These are phyloP conservation scores for Elsinoe perseae DNA, from an alignment of 2,329 filamentous ascomycete species.

Conservation along the genomic window DNA sequence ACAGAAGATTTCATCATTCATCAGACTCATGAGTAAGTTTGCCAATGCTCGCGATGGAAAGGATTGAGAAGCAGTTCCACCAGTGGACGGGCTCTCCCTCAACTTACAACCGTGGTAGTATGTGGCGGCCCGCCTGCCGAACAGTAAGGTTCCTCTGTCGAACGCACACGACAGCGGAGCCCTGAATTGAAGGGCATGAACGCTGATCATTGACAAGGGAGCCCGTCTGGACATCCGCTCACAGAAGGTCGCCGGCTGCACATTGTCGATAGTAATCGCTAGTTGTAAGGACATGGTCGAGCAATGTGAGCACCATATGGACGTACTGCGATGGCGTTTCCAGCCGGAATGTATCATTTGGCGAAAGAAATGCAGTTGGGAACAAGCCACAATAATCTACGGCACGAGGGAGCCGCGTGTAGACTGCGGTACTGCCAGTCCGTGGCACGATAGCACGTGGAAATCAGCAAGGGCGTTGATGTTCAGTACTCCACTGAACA, in stretches of 20 bases:
- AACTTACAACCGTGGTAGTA: background rate
- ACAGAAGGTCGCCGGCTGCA: background rate
- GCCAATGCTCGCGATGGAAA: background rate
- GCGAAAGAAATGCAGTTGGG: background rate
- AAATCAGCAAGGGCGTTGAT: slow-evolving; percentile 6
- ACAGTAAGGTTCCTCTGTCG: background rate
- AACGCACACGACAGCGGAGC: background rate
- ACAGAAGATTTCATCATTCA: background rate
- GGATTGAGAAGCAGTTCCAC: background rate
- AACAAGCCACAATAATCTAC: slow-evolving; percentile 12
- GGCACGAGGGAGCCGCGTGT: slow-evolving; percentile 4
- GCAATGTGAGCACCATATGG: no score
- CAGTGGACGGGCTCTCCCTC: background rate
- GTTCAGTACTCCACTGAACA: background rate
- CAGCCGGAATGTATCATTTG: slow-evolving; percentile 2
- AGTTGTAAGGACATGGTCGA: background rate
- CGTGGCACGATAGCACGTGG: slow-evolving; percentile 14
- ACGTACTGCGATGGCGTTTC: background rate
- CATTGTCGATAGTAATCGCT: background rate
- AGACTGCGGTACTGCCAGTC: background rate
- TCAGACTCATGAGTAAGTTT: background rate
- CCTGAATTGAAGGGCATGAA: background rate
- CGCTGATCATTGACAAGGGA: background rate
- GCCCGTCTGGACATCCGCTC: background rate
- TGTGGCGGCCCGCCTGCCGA: background rate